Conservation (phyloP, 2,329 filamentous ascomycete genomes). For the Sporothrix dimorphospora region DNA sequence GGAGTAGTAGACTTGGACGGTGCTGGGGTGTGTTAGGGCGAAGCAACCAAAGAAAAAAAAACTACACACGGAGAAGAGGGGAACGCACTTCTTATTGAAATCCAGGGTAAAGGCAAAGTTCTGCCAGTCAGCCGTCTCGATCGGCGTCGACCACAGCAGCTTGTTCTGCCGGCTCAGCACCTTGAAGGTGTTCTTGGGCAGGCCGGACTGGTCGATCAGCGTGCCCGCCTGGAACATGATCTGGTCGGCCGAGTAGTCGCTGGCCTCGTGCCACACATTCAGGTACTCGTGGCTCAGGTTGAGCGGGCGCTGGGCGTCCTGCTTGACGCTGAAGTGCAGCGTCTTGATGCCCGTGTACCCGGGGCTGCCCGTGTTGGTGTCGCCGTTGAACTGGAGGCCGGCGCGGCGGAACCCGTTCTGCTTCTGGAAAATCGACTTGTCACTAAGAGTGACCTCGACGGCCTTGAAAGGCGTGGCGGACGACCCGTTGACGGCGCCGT, state of each 20-base stretch:
- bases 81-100: constrained; percentile 56
- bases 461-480: constrained; percentile 38
- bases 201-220: constrained; percentile 43
- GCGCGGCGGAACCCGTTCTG: constrained; percentile 52
- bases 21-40: constrained; percentile 43
- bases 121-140: constrained; percentile 57
- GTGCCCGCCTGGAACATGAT: constrained; percentile 45
- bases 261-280: constrained; percentile 45
- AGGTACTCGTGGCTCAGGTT: constrained; percentile 46
- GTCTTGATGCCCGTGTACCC: constrained; percentile 43
- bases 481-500: constrained; percentile 37
- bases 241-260: constrained; percentile 45
- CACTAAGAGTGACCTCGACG: constrained; percentile 50
- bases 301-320: constrained; percentile 41
- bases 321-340: constrained; percentile 44
- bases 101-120: constrained; percentile 63
- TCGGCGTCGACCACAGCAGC: constrained; percentile 46
- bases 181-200: constrained; percentile 48
- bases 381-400: constrained; percentile 48
- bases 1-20: constrained; percentile 61
- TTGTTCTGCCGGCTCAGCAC: constrained; percentile 46
- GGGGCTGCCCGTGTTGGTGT: constrained; percentile 46
- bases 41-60: not conserved
- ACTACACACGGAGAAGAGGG: not conserved
- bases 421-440: constrained; percentile 50